Percentiles rank a stretch among this genome's conserved stretches.
phyloP scores from a whole-genome alignment of 352 stramenopile genomes.

The Phytophthora niederhauseri region DNA sequence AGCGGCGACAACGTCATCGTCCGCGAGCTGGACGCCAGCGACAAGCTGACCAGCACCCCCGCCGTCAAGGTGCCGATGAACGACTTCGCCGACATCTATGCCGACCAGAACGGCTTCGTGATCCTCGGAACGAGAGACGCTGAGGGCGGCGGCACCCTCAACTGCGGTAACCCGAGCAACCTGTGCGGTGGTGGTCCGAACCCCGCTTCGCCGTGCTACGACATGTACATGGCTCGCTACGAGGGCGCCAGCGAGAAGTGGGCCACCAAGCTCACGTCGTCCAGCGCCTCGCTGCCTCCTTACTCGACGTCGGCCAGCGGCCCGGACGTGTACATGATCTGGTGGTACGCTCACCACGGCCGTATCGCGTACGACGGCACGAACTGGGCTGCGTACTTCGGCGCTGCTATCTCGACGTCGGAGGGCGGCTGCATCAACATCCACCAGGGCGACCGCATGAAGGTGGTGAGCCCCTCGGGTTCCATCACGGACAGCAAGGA shows the following conservation, averaged over 20 bases:
- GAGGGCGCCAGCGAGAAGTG: conserved; percentile 49
- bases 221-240: conserved; percentile 62
- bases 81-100: conserved; percentile 59
- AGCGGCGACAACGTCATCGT: conserved; percentile 50
- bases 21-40: conserved; percentile 45
- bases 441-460: conserved; percentile 65
- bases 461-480: conserved; percentile 44
- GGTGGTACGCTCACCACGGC: conserved; percentile 65
- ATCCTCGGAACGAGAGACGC: conserved; percentile 51
- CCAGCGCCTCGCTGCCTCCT: conserved; percentile 47
- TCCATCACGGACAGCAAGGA: conserved; percentile 33
- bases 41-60: conserved; percentile 40
- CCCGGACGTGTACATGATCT: conserved; percentile 58
- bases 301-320: conserved; percentile 35
- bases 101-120: conserved; percentile 56
- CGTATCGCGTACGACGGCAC: conserved; percentile 53
- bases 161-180: conserved; percentile 61
- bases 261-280: conserved; percentile 59
- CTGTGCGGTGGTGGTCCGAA: conserved; percentile 43
- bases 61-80: conserved; percentile 36
- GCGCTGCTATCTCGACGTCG: conserved; percentile 45
- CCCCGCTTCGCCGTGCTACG: conserved; percentile 44
- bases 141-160: conserved; percentile 50
- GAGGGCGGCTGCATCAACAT: conserved; percentile 65
- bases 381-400: conserved; percentile 64